These are phyloP conservation scores for Rhizopogon vinicolor DNA, from an alignment of 768 basidiomycete species.

Conservation along the genomic window DNA sequence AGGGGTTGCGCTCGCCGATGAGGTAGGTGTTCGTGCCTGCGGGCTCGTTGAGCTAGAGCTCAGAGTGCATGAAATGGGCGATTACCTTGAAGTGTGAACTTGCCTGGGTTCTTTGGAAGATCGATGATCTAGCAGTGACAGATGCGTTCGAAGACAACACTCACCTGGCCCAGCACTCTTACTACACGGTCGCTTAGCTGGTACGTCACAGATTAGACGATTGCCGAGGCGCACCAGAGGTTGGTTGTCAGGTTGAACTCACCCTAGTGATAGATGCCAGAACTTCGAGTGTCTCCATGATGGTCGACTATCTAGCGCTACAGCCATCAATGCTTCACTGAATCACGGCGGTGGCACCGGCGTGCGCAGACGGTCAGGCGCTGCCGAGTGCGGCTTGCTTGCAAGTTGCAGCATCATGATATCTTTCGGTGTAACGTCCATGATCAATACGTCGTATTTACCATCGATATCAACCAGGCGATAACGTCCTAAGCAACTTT, in stretches of 20 bases:
- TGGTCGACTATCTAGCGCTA: too few relatives aligned
- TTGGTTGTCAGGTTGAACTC: conserved; percentile 8
- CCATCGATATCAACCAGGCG: too few relatives aligned
- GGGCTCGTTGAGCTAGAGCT: not conserved
- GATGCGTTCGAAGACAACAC: conserved; percentile 7
- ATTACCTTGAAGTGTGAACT: conserved; percentile 82
- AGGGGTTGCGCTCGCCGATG: conserved; percentile 64
- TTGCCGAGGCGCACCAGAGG: not conserved
- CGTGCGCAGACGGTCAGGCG: too few relatives aligned
- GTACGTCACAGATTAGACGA: not conserved
- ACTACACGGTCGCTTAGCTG: conserved; percentile 69
- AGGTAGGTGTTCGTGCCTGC: conserved; percentile 90
- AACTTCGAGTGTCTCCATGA: conserved; percentile 45
- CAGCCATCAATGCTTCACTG: too few relatives aligned
- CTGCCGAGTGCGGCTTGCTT: not conserved
- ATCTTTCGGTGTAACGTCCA: too few relatives aligned
- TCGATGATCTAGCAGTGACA: not conserved
- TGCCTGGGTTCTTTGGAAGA: conserved; percentile 69
- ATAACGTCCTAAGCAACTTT: too few relatives aligned
- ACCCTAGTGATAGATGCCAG: conserved; percentile 55
- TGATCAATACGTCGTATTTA: too few relatives aligned
- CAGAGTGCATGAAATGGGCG: not conserved
- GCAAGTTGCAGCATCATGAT: too few relatives aligned
- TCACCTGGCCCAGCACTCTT: conserved; percentile 73
- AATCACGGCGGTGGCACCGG: too few relatives aligned